phyloP scores from a whole-genome alignment of 192 early-diverging fungal species.

The Backusella liffmaniae region DNA sequence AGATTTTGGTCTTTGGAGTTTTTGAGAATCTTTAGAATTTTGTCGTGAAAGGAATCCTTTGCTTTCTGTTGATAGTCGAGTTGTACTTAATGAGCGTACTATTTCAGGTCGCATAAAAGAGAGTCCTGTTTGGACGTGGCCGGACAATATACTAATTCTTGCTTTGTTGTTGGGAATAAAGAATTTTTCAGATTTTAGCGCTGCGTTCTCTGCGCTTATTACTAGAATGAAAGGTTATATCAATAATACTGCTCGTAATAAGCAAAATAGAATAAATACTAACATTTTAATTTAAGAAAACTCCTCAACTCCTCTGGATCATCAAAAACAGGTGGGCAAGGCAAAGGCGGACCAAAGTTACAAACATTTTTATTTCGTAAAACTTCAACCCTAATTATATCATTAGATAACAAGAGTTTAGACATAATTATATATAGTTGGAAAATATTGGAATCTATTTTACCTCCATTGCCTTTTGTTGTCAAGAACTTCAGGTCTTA shows the following conservation, averaged over 20 bases:
- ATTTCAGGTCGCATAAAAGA: neutral
- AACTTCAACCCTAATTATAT: conserved; percentile 32
- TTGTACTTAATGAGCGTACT: conserved; percentile 3
- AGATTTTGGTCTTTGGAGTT: neutral
- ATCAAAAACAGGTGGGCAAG: conserved; percentile 47
- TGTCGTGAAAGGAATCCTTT: neutral
- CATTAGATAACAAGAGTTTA: neutral
- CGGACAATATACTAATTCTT: conserved; percentile 37
- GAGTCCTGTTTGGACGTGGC: neutral
- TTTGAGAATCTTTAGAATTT: neutral
- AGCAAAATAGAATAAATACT: neutral
- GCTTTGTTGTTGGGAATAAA: conserved; percentile 46
- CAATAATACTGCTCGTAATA: neutral
- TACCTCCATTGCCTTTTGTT: conserved; percentile 33
- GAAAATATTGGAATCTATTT: neutral
- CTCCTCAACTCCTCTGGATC: conserved; percentile 34
- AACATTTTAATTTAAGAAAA: conserved; percentile 40
- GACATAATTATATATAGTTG: neutral
- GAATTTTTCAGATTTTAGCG: conserved; percentile 50
- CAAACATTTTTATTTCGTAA: conserved; percentile 45
- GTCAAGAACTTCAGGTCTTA: conserved; percentile 30
- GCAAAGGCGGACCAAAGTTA: conserved; percentile 51
- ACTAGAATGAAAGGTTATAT: conserved; percentile 28
- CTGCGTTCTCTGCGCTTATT: conserved; percentile 53
- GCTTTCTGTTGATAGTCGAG: neutral